Evolutionary conservation across 225 moss, liverwort and hornwort genomes (phyloP), one percentile per base, ranked within the genome.

Genomic region (Bryoerythrophyllum caledonicum): DNA sequence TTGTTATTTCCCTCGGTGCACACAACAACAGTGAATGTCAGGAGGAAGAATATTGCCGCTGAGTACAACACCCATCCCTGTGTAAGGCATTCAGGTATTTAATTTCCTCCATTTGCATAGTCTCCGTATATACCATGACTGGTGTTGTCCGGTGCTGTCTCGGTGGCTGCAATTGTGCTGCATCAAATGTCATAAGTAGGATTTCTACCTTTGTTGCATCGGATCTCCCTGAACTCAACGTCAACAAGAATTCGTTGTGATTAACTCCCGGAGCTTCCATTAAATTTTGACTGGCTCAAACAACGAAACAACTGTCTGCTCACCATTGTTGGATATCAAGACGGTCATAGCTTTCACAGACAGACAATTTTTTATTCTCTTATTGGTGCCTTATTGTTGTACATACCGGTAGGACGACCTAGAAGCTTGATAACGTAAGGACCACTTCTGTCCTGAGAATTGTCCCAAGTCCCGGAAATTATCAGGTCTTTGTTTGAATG

Each of bases 401-500:
- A 60, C 34, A 48, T 61, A 14, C 2, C 60, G 15, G 13, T 60
- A 51, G 49, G 62, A 15, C 48, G 49, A 61, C 48, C 32, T 48
- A 72, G 48, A 48, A 44, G 27, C 28, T 12, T 59, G 59, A 35
- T 35, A 55, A 34, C 7, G 24, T 11, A 46, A 49, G 49, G 67
- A 57, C 25, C 38, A 38, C 38, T 38, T 34, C 6, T 34, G 34
- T 61, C 60, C 6, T 72, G n/a, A 41, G 41, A 46, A 44, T 49
- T 73, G 32, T 63, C 11, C 63, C 24, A 64, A 37, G 19, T 34
- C 52, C 63, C 52, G 37, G 63, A 52, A 73, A 73, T 52, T 51
- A 52, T 25, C 34, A 10, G 37, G 63, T 52, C 20, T 19, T 25
- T 38, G 74, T 23, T 60, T 59, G 20, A 43, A 60, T 28, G 20